phyloP scores from a whole-genome alignment of 2,329 filamentous ascomycete species.

The Stachybotrys elegans region DNA sequence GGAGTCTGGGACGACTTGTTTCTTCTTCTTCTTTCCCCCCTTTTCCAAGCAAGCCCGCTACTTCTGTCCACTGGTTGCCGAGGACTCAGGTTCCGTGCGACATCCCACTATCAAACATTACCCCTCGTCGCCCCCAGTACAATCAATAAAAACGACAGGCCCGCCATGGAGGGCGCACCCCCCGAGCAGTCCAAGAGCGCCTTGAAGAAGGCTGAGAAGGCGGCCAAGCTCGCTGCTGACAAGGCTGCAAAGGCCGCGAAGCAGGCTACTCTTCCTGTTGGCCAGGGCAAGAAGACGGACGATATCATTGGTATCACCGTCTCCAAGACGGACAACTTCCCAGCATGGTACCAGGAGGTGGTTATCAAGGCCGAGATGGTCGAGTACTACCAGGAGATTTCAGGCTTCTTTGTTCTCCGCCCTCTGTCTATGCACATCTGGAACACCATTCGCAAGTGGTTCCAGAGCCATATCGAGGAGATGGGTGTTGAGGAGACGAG shows the following conservation, averaged over 20 bases:
- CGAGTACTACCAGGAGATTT: constrained; percentile 90
- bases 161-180: constrained; percentile 23
- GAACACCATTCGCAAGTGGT: constrained; percentile 62
- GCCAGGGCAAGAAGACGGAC: constrained; percentile 49
- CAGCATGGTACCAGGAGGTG: constrained; percentile 96
- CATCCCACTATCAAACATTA: too few relatives aligned
- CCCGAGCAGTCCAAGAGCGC: constrained; percentile 53
- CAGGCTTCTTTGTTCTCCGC: constrained; percentile 94
- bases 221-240: constrained; percentile 54
- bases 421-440: constrained; percentile 63
- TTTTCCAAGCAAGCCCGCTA: too few relatives aligned
- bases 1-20: background rate
- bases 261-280: constrained; percentile 43
- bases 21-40: background rate
- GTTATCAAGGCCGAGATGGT: constrained; percentile 96
- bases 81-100: too few relatives aligned
- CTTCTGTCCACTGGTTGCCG: too few relatives aligned
- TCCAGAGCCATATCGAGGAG: constrained; percentile 72
- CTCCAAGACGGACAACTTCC: constrained; percentile 79
- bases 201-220: constrained; percentile 62
- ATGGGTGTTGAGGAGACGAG: constrained; percentile 94
- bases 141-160: too few relatives aligned
- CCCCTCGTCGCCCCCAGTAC: too few relatives aligned
- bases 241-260: constrained; percentile 60
- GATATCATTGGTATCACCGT: constrained; percentile 85